Evolutionary conservation across 768 basidiomycete species (phyloP), one percentile per base, ranked within the genome.

Genomic region (Plicaturopsis crispa): DNA sequence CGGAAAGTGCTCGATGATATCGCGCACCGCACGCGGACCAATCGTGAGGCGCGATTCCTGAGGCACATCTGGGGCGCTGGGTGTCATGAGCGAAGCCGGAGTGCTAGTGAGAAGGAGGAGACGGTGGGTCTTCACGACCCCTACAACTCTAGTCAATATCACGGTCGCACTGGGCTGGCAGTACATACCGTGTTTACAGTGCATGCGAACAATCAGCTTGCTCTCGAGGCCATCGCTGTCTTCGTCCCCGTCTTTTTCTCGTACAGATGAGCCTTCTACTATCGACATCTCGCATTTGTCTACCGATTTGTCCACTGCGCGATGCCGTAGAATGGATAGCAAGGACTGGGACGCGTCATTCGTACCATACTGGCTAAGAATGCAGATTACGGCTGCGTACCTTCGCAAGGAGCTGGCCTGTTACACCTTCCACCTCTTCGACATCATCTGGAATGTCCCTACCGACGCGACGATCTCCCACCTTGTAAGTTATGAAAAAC

Each of bases 1-100:
- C 0, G 84, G 77, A 45, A 91, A 91, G 54, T 88, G 86, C 33
- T 90, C 88, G 16, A 88, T 70, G 55, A 90, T 76, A 48, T 86
- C 84, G 52, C 70, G 79, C 32, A 91, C 60, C 11, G 78, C 73
- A 47, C 72, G 73, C 20, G 88, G 81, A 8, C 84, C 84, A 40
- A 91, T 78, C 5, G 69, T 77, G 10, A 90, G 54, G 17, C 67
- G 71, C 16, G 84, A 85, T 59, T 84, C 76, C 30, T 69, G 67
- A 2, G 59, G 48, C 7, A 66, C 53, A 36, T 81, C 75, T 3
- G 79, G 76, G n/a, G 72, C 57, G n/a, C 69, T 72, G 4, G 87
- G 88, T 2, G 78, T 72, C 53, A 82, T 63, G 26, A 82, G 66
- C 14, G 75, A 67, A 3, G 68, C 69, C 24, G 77, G 72, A 2